These are phyloP conservation scores for Hordeum vulgare DNA, from an alignment of 176 grass and related monocot genomes.

Conservation along the genomic window DNA sequence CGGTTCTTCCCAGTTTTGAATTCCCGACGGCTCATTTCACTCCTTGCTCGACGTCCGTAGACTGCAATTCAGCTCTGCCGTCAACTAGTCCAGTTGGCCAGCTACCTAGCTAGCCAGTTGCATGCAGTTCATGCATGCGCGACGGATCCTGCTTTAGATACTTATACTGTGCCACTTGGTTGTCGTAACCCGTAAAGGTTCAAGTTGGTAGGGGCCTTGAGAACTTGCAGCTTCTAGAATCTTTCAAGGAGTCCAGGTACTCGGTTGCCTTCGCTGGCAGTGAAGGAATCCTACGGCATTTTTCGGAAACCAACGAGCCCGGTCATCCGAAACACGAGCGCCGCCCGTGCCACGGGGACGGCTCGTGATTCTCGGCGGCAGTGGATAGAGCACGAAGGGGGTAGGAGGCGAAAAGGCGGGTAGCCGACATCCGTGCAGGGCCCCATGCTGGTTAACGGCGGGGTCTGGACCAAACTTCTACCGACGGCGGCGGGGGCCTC, in stretches of 20 bases:
- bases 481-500: constrained; percentile 7
- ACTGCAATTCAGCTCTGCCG: not conserved
- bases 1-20: not conserved
- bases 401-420: not conserved
- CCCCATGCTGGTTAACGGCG: not conserved
- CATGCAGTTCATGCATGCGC: not conserved
- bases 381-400: not conserved
- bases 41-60: not conserved
- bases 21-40: not conserved
- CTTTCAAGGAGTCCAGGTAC: not conserved
- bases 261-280: not conserved
- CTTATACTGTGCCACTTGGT: not conserved
- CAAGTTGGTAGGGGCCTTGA: not conserved
- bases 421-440: constrained; percentile 9
- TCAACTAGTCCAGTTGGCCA: not conserved
- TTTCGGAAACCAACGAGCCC: not conserved
- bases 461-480: not conserved
- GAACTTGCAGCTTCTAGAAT: not conserved
- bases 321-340: not conserved
- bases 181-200: not conserved
- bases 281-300: not conserved
- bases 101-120: not conserved
- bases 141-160: too few species aligned
- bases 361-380: not conserved
- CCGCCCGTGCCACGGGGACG: not conserved